Base-by-base conservation (phyloP, 768 basidiomycete genomes). In the Collybia sordida region DNA sequence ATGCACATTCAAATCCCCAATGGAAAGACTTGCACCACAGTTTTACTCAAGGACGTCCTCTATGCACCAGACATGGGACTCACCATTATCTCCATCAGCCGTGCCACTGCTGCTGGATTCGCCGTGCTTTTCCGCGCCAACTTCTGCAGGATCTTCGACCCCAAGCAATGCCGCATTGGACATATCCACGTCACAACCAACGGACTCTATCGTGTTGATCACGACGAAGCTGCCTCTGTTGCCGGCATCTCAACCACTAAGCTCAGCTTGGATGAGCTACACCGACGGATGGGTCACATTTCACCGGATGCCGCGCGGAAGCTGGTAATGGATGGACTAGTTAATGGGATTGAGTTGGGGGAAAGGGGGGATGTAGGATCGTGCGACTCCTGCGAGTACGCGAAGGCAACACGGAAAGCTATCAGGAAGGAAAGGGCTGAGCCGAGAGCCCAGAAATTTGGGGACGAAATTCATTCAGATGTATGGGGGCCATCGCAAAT, bases 401-500 rank as follows among this genome's bases (percentile, higher is more conserved):
- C 61, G 19, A 72, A 73, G 52, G 44, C 56, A 17, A 59, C 59
- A 14, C 44, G 55, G 2, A 63, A 69, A 37, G 51, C 55, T 6
- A 56, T 70, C n/a, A 51, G 43, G 25, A 67, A 66, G 46, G 59
- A 53, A 1, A 60, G 59, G 18, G 35, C 49, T 17, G 58, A 59
- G 21, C 38, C 57, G 15, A 51, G 56, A 12, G 58, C 67, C 3
- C 19, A 41, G n/a, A 42, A 35, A 0, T 61, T 70, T 53, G 68
- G 69, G 1, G 65, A 67, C 0, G 59, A 63, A 17, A 62, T 72
- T 12, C 64, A 71, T 37, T 61, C 62, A 0, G 67, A 75, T 52
- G 49, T 75, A 1, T 75, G 71, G 69, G 71, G 71, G n/a, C 69
- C 70, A 3, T 50, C 68, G 15, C 58, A 53, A 2, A 53, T 59